Percentiles rank a stretch among this genome's conserved stretches.
Conservation (phyloP, 768 basidiomycete genomes). For the Guyanaporus albipodus region DNA sequence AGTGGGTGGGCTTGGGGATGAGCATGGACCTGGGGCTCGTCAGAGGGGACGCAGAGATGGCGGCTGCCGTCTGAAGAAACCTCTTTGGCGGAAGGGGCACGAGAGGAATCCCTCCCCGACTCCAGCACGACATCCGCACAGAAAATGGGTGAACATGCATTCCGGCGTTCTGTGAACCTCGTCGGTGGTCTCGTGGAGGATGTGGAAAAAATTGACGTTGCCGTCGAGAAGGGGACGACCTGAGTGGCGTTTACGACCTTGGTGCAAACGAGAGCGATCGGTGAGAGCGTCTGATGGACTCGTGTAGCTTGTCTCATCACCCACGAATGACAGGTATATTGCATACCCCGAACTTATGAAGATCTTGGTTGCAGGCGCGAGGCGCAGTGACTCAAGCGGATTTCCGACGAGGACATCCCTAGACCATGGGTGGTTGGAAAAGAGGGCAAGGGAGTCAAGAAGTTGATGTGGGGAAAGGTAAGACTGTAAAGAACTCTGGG, state of each 20-base stretch:
- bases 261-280: conserved; percentile 43
- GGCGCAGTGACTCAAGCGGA: conserved; percentile 57
- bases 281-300: conserved; percentile 19
- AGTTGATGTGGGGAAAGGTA: conserved; percentile 28
- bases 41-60: conserved; percentile 76
- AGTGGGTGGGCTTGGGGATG: conserved; percentile 81
- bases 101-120: conserved; percentile 53
- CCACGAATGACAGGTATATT: conserved; percentile 54
- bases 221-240: conserved; percentile 64
- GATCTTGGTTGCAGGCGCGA: conserved; percentile 65
- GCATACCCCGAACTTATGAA: conserved; percentile 74
- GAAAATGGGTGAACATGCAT: conserved; percentile 21
- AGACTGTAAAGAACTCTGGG: conserved; percentile 10
- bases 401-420: conserved; percentile 40
- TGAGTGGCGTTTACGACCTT: conserved; percentile 72
- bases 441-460: conserved; percentile 31
- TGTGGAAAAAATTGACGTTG: conserved; percentile 53
- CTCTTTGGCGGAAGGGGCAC: conserved; percentile 83
- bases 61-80: conserved; percentile 89
- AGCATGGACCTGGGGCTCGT: conserved; percentile 76
- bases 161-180: conserved; percentile 66
- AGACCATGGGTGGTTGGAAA: conserved; percentile 32
- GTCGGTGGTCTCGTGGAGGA: conserved; percentile 62
- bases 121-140: conserved; percentile 8
- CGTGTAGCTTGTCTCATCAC: neutral